phyloP scores from a whole-genome alignment of 2,329 filamentous ascomycete species.

The Talaromyces sp. region DNA sequence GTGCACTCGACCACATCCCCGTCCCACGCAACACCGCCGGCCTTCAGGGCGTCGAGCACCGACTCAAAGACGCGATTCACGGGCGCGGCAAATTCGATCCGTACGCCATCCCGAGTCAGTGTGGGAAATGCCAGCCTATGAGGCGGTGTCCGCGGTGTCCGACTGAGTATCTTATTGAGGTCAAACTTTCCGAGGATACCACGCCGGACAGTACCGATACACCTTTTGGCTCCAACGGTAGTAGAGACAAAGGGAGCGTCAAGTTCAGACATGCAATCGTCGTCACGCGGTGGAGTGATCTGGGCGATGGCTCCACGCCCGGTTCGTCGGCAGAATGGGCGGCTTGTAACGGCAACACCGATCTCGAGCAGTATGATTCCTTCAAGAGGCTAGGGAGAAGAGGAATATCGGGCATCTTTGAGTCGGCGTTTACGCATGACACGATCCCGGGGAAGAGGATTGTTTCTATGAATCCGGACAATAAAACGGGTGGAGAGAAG shows the following conservation, averaged over 20 bases:
- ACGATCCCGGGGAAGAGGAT: slow-evolving; percentile 56
- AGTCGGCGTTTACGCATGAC: slow-evolving; percentile 53
- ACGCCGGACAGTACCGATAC: background rate
- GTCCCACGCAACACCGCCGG: slow-evolving; percentile 38
- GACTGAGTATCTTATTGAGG: slow-evolving; percentile 59
- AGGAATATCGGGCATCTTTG: slow-evolving; percentile 58
- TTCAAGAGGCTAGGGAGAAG: slow-evolving; percentile 52
- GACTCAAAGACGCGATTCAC: slow-evolving; percentile 34
- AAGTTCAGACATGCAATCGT: slow-evolving; percentile 58
- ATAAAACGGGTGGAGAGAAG: slow-evolving; percentile 52
- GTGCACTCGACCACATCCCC: slow-evolving; percentile 57
- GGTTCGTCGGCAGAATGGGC: slow-evolving; percentile 51
- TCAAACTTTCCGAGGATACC: slow-evolving; percentile 57
- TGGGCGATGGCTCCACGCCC: slow-evolving; percentile 54
- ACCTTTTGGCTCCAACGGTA: background rate
- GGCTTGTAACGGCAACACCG: slow-evolving; percentile 42
- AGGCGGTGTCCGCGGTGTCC: slow-evolving; percentile 60
- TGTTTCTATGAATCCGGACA: slow-evolving; percentile 56
- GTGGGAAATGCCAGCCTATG: slow-evolving; percentile 56
- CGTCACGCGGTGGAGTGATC: slow-evolving; percentile 60
- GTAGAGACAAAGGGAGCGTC: background rate
- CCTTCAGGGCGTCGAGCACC: slow-evolving; percentile 42
- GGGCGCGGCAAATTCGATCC: slow-evolving; percentile 27
- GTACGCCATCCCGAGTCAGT: slow-evolving; percentile 49
- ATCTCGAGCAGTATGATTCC: slow-evolving; percentile 46